These are phyloP conservation scores for Elongisporangium anandrum DNA, from an alignment of 352 stramenopile species.

Conservation along the genomic window DNA sequence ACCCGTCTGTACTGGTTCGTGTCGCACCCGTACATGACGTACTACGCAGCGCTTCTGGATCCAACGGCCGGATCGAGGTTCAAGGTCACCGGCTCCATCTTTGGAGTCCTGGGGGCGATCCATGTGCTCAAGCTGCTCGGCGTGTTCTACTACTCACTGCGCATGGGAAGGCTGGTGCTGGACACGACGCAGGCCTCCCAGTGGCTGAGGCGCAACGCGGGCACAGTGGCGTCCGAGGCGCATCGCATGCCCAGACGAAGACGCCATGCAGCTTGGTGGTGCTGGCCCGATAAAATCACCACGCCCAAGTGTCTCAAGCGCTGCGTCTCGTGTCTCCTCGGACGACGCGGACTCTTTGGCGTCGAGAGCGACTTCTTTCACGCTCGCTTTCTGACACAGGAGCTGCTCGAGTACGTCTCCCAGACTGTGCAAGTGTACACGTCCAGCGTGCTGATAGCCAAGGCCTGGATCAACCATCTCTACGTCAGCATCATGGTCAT, in stretches of 20 bases:
- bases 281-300: not conserved
- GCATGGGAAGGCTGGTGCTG: not conserved
- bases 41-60: constrained; percentile 32
- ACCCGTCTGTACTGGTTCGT: constrained; percentile 22
- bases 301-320: not conserved
- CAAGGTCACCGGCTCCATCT: constrained; percentile 11
- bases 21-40: constrained; percentile 29
- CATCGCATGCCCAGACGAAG: not conserved
- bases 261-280: not conserved
- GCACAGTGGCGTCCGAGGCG: not conserved
- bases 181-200: not conserved
- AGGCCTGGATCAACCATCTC: constrained; percentile 43
- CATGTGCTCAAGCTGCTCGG: constrained; percentile 12
- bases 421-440: constrained; percentile 39
- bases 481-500: constrained; percentile 35
- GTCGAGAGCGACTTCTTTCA: constrained; percentile 29
- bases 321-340: not conserved
- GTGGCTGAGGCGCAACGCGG: not conserved
- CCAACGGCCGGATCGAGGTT: constrained; percentile 13
- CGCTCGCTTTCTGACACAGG: constrained; percentile 20
- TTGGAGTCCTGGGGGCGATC: constrained; percentile 14
- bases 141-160: not conserved
- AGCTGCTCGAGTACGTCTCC: constrained; percentile 36
- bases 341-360: constrained; percentile 14
- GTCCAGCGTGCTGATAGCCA: constrained; percentile 34